Evolutionary conservation across 2,329 filamentous ascomycete genomes (phyloP), one percentile per base, ranked within the genome.

Genomic region (Penicillium sumatraense): DNA sequence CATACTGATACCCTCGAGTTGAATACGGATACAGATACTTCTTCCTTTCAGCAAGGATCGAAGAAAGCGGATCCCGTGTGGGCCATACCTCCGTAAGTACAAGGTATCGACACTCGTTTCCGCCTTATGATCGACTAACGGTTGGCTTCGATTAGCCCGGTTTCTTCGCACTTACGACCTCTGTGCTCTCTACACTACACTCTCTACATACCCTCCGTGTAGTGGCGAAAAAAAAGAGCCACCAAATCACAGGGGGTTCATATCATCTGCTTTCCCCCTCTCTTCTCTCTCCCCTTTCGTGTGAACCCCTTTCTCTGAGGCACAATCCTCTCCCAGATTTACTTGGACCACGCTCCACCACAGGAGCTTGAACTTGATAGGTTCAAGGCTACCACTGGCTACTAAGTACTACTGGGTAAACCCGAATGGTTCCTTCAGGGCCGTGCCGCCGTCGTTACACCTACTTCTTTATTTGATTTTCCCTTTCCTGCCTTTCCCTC

Each of bases 181-280:
- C 45, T 58, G 16, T 29, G 6, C 27, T 33, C 5, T n/a, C n/a
- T n/a, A n/a, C n/a, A n/a, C n/a, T n/a, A n/a, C n/a, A n/a, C n/a
- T n/a, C n/a, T n/a, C n/a, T n/a, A n/a, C n/a, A n/a, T n/a, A n/a
- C n/a, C n/a, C n/a, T n/a, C n/a, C n/a, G n/a, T 42, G 59, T 60
- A 62, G 61, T 63, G 63, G 61, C 63, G 33, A 54, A 58, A 63
- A 64, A 51, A 53, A 55, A 49, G 38, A n/a, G n/a, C 53, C 48
- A 51, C 51, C 57, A 62, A 65, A 64, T 58, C 54, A 60, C 41
- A 49, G 50, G 49, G 36, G 47, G 48, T 52, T 49, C 51, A 52
- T 55, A 61, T 55, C 50, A 60, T 59, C 40, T 41, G 45, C 51
- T 44, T 38, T 18, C 47, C 24, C 7, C 29, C 29, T 11, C 7